Evolutionary conservation across 768 basidiomycete species (phyloP), one percentile per base, ranked within the genome.

Genomic region (Serpula lacrymans): DNA sequence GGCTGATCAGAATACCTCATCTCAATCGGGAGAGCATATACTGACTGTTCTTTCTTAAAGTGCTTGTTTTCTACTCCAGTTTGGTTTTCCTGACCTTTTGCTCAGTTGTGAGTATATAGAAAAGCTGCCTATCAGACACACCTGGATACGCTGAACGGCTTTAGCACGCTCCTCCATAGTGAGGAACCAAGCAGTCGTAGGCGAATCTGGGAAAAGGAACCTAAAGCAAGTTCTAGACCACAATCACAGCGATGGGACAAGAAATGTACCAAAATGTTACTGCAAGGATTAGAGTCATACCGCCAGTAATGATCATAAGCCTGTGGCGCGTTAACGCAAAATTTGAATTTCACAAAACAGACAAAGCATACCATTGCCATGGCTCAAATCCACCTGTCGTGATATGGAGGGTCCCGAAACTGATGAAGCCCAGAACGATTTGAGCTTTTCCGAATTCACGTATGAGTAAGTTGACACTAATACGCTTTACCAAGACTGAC

Each of bases 61-160:
- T 71, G 72, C 51, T 89, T 90, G 54, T 86, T 88, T 61, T 88
- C 87, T 8, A 88, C 75, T 22, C 87, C 88, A 0, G 83, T 84
- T 75, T 89, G 84, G 47, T 88, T 87, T 59, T 68, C 74, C 77
- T 81, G 47, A 5, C 16, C 11, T 18, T 13, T 33, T n/a, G 6
- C 24, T 18, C 16, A 17, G 20, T 2, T 16, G 26, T 25, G 20
- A 32, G 16, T 16, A 23, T 23, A 3, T 5, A 32, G 8, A 36
- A 27, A 25, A 25, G 10, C 30, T 2, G n/a, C 16, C 14, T 16
- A n/a, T 26, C 4, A n/a, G 8, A 27, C 42, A 14, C 32, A 79
- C 80, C 68, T 81, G 80, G 43, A 88, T 73, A 6, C 85, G 75
- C 36, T 66, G 70, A 17, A 88, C 68, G 1, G 85, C 85, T n/a